These are phyloP conservation scores for Hibiscus trionum DNA, from an alignment of 345 rosid species.

Conservation along the genomic window DNA sequence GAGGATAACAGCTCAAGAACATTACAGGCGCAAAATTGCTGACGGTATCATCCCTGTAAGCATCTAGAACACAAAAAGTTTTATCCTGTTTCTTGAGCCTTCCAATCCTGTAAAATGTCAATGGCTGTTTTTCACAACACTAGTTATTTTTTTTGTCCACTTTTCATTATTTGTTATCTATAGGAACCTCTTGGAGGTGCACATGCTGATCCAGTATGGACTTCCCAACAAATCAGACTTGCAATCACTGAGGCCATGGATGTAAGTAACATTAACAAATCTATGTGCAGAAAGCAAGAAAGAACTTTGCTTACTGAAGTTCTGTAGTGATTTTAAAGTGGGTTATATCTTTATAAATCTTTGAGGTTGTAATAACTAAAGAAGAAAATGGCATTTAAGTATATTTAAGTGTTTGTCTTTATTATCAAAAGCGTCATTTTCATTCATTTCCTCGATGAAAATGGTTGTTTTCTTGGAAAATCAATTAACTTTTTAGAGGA, in stretches of 20 bases:
- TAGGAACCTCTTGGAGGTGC: conserved; percentile 98
- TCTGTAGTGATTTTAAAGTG: neutral
- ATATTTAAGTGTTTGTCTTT: neutral
- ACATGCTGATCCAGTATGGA: conserved; percentile 85
- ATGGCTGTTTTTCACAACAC: neutral
- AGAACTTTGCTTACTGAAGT: neutral
- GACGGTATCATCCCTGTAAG: conserved; percentile 83
- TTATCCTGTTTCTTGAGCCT: neutral
- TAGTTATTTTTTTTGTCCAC: neutral
- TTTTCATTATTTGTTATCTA: neutral
- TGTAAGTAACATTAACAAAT: conserved; percentile 32
- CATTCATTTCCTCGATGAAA: neutral
- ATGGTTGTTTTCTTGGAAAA: neutral
- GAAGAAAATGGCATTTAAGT: neutral
- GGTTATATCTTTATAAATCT: neutral
- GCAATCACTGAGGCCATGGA: conserved; percentile 68
- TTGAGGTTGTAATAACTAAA: neutral
- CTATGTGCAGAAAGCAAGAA: neutral
- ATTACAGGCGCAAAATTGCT: conserved; percentile 65
- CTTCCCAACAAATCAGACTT: conserved; percentile 73
- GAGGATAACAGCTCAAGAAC: conserved; percentile 70
- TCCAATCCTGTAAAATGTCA: neutral
- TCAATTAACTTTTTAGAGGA: neutral
- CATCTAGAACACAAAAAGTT: conserved; percentile 6
- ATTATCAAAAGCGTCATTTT: neutral